These are phyloP conservation scores for Hyphodiscus sp. DNA, from an alignment of 2,329 filamentous ascomycete genomes.

Conservation along the genomic window DNA sequence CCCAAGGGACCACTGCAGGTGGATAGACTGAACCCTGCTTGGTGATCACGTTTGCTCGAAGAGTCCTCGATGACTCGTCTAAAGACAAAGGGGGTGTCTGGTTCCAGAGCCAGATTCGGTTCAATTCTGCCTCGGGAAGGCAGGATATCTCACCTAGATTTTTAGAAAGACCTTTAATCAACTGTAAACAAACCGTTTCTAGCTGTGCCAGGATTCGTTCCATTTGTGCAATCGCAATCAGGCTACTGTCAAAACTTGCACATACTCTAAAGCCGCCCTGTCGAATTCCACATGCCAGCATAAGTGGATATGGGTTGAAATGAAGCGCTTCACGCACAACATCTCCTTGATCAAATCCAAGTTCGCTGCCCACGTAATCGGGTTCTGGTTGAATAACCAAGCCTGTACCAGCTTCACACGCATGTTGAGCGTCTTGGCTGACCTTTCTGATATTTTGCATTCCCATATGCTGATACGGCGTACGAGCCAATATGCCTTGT, in stretches of 20 bases:
- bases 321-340: constrained; percentile 29
- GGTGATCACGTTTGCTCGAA: constrained; percentile 15
- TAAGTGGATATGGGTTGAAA: constrained; percentile 43
- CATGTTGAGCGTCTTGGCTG: constrained; percentile 17
- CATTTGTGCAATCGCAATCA: constrained; percentile 34
- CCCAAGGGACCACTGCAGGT: constrained; percentile 30
- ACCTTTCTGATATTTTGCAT: not conserved
- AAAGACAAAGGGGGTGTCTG: constrained; percentile 30
- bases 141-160: no score
- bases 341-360: constrained; percentile 33
- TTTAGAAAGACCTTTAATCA: no score
- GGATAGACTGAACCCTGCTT: constrained; percentile 31
- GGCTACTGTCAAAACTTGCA: constrained; percentile 36
- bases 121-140: constrained; percentile 28
- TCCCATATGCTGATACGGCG: not conserved
- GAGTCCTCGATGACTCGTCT: constrained; percentile 23
- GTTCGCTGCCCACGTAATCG: constrained; percentile 32
- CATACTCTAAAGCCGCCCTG: constrained; percentile 37
- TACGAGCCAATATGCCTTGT: not conserved
- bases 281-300: constrained; percentile 39
- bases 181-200: constrained; percentile 10
- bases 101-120: constrained; percentile 39
- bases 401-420: constrained; percentile 18
- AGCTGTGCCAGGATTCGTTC: constrained; percentile 32
- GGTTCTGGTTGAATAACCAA: constrained; percentile 25